These are phyloP conservation scores for Allium sativum DNA, from an alignment of 106 monocot genomes.

Conservation along the genomic window DNA sequence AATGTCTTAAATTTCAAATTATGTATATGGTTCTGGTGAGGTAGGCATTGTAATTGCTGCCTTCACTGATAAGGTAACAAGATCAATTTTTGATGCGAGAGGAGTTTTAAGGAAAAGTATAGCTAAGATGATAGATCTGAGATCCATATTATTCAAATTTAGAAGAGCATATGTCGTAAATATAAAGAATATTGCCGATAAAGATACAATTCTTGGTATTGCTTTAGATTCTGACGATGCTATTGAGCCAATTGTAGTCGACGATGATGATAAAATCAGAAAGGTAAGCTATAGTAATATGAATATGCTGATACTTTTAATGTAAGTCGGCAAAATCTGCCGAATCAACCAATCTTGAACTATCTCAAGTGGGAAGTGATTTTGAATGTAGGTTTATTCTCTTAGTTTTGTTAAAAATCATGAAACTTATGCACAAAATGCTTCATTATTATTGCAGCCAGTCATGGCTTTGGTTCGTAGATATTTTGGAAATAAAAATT, in stretches of 20 bases:
- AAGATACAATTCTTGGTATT: slow-evolving; percentile 66
- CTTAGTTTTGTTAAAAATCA: no score
- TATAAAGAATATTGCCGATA: slow-evolving; percentile 70
- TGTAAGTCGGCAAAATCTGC: no score
- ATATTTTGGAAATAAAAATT: no score
- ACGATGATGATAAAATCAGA: slow-evolving; percentile 49
- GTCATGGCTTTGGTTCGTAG: no score
- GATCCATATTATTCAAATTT: slow-evolving; percentile 88
- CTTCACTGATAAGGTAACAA: slow-evolving; percentile 84
- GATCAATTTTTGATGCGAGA: slow-evolving; percentile 78
- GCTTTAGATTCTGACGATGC: slow-evolving; percentile 97
- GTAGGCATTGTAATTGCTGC: slow-evolving; percentile 90
- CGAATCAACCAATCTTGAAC: no score
- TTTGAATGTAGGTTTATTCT: no score
- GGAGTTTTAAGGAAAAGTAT: slow-evolving; percentile 74
- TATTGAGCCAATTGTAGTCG: slow-evolving; percentile 64
- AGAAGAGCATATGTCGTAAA: slow-evolving; percentile 76
- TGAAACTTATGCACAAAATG: no score
- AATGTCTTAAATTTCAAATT: neutral
- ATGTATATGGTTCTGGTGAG: slow-evolving; percentile 97
- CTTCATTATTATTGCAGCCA: no score
- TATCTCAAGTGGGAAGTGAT: no score
- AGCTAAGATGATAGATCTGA: slow-evolving; percentile 86
- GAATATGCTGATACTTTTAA: no score
- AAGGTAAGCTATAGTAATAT: slow-evolving; percentile 27